These are phyloP conservation scores for Stylosanthes scabra DNA, from an alignment of 331 rosid genomes.

Conservation along the genomic window DNA sequence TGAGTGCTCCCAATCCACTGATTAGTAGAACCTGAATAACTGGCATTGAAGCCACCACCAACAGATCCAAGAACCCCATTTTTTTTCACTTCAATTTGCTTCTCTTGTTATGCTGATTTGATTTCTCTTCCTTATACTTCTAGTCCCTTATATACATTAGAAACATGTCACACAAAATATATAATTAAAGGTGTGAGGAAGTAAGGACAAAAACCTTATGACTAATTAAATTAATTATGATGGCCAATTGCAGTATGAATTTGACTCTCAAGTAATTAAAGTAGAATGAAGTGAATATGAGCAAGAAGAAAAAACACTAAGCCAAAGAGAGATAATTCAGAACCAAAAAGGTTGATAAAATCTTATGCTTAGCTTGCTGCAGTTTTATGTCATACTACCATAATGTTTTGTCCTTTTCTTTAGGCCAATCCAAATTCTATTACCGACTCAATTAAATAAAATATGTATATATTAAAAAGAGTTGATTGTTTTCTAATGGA, in stretches of 20 bases:
- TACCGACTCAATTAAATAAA: neutral
- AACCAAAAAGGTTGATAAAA: neutral
- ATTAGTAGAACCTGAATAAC: conserved; percentile 75
- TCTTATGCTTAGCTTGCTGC: too few species aligned
- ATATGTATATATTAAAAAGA: neutral
- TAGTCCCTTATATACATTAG: neutral
- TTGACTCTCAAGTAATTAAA: neutral
- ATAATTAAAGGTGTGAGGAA: neutral
- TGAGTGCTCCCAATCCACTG: conserved; percentile 74
- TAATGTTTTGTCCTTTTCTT: neutral
- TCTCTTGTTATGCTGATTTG: neutral
- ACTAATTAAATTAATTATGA: neutral
- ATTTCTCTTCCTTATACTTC: neutral
- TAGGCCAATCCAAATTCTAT: neutral
- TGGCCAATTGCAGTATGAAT: neutral
- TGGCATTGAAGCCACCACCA: conserved; percentile 83
- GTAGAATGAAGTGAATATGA: neutral
- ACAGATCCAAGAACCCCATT: conserved; percentile 70
- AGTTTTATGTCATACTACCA: neutral
- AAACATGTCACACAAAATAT: neutral
- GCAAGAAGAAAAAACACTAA: neutral
- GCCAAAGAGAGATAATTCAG: neutral
- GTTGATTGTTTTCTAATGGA: neutral
- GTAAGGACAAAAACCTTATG: neutral
- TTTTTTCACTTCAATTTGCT: neutral